Base-by-base conservation (phyloP, 192 early-diverging fungal species). In the Powellomyces hirtus region DNA sequence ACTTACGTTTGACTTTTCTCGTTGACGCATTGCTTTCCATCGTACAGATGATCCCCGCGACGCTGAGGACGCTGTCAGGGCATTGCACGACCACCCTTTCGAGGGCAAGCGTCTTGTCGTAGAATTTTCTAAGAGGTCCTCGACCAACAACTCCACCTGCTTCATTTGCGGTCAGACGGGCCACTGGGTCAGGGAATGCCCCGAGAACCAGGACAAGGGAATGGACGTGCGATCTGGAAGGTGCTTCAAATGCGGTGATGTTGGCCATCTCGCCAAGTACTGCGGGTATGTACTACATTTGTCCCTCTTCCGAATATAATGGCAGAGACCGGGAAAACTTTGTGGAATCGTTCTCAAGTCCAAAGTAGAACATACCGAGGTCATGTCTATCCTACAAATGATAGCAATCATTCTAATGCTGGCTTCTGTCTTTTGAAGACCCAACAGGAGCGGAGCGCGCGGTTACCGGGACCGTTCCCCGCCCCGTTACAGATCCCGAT, bases 141-240 rank as follows among this genome's bases (percentile, higher is more conserved):
- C 44, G 13, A 34, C 22, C 38, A 42, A 27, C 70, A 59, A 40
- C 34, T 65, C 49, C 40, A 80, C 68, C 20, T 84, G 83, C 72
- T 80, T 83, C 31, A 70, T 83, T 11, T 84, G 83, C 58, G 75
- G 75, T 5, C 16, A 74, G 13, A 40, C 33, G 20, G 83, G 83
- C 6, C 83, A 84, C 66, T 84, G 83, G 83, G 83, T 81, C 51
- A 71, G 77, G 20, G 83, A 84, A 10, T 84, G 83, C 42, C 80
- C 80, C 0, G 75, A 80, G 7, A 81, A 76, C 61, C 38, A 65
- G n/a, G 79, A 79, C 37, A 73, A 78, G 36, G 83, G 79, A 4
- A 35, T 80, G 46, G 83, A 84, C 61, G 83, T 84, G 11, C 57
- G 76, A 27, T 75, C 72, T 16, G 83, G 83, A 33, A 79, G 81